Percentiles rank a stretch among this genome's conserved stretches.
Evolutionary conservation across 164 flowering plant species (phyloP).

Genomic region (Cinnamomum micranthum): DNA sequence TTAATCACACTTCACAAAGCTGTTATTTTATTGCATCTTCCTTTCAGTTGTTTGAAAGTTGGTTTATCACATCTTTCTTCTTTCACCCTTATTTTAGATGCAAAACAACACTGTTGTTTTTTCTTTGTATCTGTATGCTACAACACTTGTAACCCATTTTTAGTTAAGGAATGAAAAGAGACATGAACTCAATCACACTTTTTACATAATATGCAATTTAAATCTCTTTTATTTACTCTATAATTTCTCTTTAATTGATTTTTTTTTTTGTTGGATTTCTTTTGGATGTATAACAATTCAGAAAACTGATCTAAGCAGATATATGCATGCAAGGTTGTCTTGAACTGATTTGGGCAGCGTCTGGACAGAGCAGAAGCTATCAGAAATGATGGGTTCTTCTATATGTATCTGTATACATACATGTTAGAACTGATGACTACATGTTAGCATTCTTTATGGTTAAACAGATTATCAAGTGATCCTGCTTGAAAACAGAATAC

Average conservation of each 20-base stretch:
- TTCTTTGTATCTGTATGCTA: slow-evolving; percentile 2
- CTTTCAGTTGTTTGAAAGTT: neutral
- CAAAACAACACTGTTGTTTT: neutral
- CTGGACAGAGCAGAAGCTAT: no score
- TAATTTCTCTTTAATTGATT: neutral
- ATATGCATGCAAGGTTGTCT: no score
- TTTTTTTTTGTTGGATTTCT: neutral
- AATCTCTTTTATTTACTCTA: neutral
- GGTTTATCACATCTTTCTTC: neutral
- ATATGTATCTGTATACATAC: no score
- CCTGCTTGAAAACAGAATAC: no score
- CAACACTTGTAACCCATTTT: neutral
- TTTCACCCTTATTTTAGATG: neutral
- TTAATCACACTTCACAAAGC: neutral
- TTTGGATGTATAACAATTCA: neutral
- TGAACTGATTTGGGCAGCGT: no score
- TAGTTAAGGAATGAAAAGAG: neutral
- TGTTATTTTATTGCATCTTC: neutral
- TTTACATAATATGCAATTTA: no score
- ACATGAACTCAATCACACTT: neutral
- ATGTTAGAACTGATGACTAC: no score
- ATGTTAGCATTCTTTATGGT: no score
- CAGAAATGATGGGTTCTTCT: no score
- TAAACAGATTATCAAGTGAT: no score
- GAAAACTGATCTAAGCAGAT: no score